Conservation (phyloP, 2,329 filamentous ascomycete species). For the Trichoderma simmonsii region DNA sequence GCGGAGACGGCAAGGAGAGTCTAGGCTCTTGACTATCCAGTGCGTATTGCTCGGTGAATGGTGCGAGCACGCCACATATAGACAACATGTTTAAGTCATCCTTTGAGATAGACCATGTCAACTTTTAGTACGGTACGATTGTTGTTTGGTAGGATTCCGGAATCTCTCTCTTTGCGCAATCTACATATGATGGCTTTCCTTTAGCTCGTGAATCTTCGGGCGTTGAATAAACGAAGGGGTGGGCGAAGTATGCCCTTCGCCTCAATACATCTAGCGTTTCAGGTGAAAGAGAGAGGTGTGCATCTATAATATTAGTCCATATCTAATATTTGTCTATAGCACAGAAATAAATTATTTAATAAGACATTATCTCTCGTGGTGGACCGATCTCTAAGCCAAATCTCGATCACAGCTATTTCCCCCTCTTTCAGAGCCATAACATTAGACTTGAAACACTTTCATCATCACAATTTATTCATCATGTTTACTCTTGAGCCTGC, state of each 20-base stretch:
- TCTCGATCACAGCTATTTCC: neutral
- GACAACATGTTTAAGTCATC: neutral
- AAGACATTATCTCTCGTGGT: neutral
- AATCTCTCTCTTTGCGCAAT: neutral
- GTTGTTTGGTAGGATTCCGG: neutral
- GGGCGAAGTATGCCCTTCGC: neutral
- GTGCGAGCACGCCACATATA: neutral
- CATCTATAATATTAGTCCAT: neutral
- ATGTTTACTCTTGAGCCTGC: conserved; percentile 13
- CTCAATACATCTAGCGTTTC: neutral
- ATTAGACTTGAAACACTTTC: neutral
- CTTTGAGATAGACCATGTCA: neutral
- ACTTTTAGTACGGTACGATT: neutral
- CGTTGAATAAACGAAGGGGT: neutral
- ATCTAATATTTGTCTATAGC: neutral
- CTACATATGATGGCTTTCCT: neutral
- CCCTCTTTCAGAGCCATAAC: neutral
- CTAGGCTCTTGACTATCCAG: neutral
- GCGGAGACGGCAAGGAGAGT: neutral
- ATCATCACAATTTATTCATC: neutral
- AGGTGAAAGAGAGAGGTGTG: neutral
- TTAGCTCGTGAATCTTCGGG: neutral
- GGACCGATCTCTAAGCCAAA: neutral
- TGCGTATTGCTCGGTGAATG: neutral
- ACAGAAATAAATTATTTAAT: conserved; percentile 1